Evolutionary conservation across 495 filamentous ascomycete genomes (phyloP), one percentile per base, ranked within the genome.

Genomic region (Aspergillus steynii): DNA sequence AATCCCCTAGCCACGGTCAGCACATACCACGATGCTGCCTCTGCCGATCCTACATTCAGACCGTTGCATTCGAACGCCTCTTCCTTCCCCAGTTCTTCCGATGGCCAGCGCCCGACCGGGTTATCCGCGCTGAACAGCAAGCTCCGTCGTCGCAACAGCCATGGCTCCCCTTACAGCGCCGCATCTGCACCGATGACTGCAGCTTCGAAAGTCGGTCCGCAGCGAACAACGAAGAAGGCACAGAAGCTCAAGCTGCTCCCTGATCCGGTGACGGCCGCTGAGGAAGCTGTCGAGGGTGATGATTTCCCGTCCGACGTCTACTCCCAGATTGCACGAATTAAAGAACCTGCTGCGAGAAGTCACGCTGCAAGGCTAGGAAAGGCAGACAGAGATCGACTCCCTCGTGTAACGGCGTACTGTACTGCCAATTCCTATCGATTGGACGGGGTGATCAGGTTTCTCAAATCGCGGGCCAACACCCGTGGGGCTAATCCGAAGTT

Each of bases 211-310:
- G 93, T 97, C 56, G 95, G 95, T 4, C 92, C 96, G 7, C 95
- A 98, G 66, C 79, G 95, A 71, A 98, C 93, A 49, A 96, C 92
- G 31, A 95, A 96, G 72, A 97, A 90, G 58, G 90, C 91, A 1
- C 92, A 98, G 78, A 99, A 99, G 75, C 82, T 99, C 55, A 99
- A 99, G 74, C 82, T 98, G 15, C 78, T 99, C 9, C 95, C 95
- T 4, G 91, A 94, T 67, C 93, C 96, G 2, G 91, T 94, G 48
- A 84, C 90, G 9, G 88, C 86, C 3, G 91, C 92, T 29, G 90
- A 91, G 50, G 77, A 79, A 54, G 83, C 76, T 1, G 77, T 78
- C 3, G 92, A 96, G 61, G 93, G 95, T 66, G 95, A 99, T 70
- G 95, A 99, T 70, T 91, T 90, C 65, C 93, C 94, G 25, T 82